A percentile compares a stretch with the other conserved stretches of the same genome.
Conservation (phyloP, 768 basidiomycete species). For the Amanita muscaria region DNA sequence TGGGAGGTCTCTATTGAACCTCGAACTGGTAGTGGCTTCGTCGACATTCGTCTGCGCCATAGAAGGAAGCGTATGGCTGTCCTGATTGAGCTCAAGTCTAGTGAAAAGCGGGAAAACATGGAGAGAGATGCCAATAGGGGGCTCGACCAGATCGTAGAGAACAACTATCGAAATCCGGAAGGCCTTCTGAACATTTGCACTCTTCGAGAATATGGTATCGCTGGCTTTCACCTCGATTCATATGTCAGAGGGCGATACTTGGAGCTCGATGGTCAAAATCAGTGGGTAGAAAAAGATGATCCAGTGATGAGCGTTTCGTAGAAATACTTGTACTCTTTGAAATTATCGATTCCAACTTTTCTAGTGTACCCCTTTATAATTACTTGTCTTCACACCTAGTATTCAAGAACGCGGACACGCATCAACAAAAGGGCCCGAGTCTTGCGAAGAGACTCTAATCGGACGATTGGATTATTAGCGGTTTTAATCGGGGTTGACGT, state of each 20-base stretch:
- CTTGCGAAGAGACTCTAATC: no score
- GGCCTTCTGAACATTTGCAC: slow-evolving; percentile 9
- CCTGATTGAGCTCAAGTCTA: slow-evolving; percentile 12
- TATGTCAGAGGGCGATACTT: slow-evolving; percentile 13
- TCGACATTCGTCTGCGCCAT: slow-evolving; percentile 9
- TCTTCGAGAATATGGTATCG: slow-evolving; percentile 13
- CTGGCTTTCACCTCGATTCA: slow-evolving; percentile 11
- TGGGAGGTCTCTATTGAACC: slow-evolving; percentile 11
- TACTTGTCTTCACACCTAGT: slow-evolving; percentile 4
- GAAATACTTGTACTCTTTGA: slow-evolving; percentile 3
- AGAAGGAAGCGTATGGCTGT: slow-evolving; percentile 10
- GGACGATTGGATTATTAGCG: no score
- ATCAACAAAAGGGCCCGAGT: no score
- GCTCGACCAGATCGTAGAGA: slow-evolving; percentile 10
- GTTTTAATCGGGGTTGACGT: no score
- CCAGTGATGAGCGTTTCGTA: slow-evolving; percentile 8
- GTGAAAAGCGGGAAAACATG: slow-evolving; percentile 8
- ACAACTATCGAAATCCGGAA: slow-evolving; percentile 11
- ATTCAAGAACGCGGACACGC: no score
- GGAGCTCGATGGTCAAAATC: slow-evolving; percentile 8
- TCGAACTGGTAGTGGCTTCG: slow-evolving; percentile 8
- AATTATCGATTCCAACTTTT: slow-evolving; percentile 1
- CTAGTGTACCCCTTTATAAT: slow-evolving; percentile 4
- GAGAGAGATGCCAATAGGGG: slow-evolving; percentile 12
- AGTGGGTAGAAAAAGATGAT: slow-evolving; percentile 10